Conservation (phyloP, 441 rosid genomes). For the Syzygium malaccense region DNA sequence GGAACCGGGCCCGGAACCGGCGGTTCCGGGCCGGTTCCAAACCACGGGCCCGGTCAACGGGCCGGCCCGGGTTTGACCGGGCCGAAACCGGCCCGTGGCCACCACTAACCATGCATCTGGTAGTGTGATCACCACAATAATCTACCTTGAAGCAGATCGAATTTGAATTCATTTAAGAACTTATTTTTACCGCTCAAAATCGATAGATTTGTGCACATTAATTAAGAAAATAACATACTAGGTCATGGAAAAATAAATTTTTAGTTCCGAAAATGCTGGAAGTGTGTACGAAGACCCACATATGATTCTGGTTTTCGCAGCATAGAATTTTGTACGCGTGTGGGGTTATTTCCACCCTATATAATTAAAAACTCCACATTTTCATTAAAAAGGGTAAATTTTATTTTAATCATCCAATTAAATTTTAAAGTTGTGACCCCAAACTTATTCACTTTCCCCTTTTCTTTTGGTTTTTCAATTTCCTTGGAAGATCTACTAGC, state of each 20-base stretch:
- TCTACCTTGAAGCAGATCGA: background rate
- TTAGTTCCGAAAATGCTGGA: background rate
- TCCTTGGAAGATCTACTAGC: background rate
- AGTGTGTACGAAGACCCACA: background rate
- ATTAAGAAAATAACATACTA: background rate
- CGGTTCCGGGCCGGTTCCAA: too few species aligned
- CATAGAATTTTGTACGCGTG: background rate
- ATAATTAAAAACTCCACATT: background rate
- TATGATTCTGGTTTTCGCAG: background rate
- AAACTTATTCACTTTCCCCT: background rate
- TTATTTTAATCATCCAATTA: background rate
- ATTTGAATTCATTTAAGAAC: background rate
- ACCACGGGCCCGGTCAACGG: too few species aligned
- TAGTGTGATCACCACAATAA: background rate
- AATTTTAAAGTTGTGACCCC: background rate
- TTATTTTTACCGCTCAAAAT: too few species aligned
- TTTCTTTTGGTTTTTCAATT: background rate
- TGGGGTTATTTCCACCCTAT: background rate
- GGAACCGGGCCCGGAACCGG: too few species aligned
- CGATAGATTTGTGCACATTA: background rate
- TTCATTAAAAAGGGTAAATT: background rate
- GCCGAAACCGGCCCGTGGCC: too few species aligned
- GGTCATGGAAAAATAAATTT: background rate
- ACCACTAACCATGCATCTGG: background rate
- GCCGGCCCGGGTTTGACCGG: too few species aligned